Base-by-base conservation (phyloP, 495 filamentous ascomycete species). In the Collariella sp. region DNA sequence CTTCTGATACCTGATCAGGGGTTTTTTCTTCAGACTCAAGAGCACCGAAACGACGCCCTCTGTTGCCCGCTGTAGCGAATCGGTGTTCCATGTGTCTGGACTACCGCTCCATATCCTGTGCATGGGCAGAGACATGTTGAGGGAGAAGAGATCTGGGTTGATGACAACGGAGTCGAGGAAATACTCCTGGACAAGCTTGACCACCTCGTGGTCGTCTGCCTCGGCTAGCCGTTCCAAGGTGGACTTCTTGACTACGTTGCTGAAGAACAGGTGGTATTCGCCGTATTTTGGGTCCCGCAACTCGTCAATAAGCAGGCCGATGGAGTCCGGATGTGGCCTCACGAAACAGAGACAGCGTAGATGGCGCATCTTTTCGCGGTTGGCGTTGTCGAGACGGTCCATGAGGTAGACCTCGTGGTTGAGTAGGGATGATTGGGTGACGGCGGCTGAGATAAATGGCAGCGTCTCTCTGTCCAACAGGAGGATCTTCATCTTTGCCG, bases 401-500 rank as follows among this genome's bases (percentile, higher is more conserved):
- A 91, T 96, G 49, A 98, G 88, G 71, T 95, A 98, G 56, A 98
- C 88, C 72, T 96, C 90, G 66, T 97, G 90, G 66, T 89, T 95
- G 54, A 98, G 83, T n/a, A 98, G 79, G 35, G 89, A 81, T 39
- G 93, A 97, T 64, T 97, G 94, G 0, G 94, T 96, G 54, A 93
- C 91, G 53, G 93, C 89, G 16, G 90, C 91, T 20, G 94, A 97
- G 31, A 95, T 80, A 59, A 96, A 93, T 34, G 89, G 79, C 18
- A 97, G 87, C 66, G 93, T 98, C 72, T 96, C 93, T 71, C 82
- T 85, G 71, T 98, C 93, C 52, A 98, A 78, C 60, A 98, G 79
- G 50, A 98, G 75, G 62, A 96, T 91, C 83, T 98, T 98, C 93
- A 98, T 98, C 78, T 97, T 97, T 34, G 88, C 82, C 12, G 89